Conservation (phyloP, 331 rosid species). For the Saraca asoca region DNA sequence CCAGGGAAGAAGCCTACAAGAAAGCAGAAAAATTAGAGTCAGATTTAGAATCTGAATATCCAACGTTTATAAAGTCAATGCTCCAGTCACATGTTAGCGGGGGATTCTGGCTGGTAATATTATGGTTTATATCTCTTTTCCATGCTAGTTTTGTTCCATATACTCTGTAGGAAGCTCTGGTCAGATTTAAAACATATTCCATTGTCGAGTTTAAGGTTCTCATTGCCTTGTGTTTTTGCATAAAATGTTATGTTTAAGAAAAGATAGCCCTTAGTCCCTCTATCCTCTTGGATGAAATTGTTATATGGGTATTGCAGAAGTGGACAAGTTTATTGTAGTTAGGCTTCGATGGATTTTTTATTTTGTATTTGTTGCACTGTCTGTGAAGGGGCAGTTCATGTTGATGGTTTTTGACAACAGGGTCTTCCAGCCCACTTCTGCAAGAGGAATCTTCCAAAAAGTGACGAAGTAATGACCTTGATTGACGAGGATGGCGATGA, state of each 20-base stretch:
- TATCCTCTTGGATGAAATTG: background rate
- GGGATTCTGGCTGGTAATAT: constrained; percentile 85
- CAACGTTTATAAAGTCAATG: constrained; percentile 66
- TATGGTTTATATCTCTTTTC: background rate
- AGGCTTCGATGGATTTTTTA: background rate
- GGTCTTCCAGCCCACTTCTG: constrained; percentile 69
- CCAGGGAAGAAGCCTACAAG: constrained; percentile 50
- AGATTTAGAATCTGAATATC: constrained; percentile 49
- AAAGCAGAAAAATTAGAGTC: constrained; percentile 57
- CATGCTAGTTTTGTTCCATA: background rate
- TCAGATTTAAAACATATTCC: no score
- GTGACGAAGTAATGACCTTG: constrained; percentile 48
- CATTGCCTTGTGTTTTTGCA: no score
- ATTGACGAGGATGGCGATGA: constrained; percentile 63
- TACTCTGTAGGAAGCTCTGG: background rate
- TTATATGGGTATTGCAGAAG: background rate
- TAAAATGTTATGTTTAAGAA: no score
- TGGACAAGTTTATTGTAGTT: background rate
- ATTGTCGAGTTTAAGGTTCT: no score
- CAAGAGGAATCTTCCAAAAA: constrained; percentile 51
- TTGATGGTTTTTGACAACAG: constrained; percentile 41
- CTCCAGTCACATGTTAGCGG: constrained; percentile 83
- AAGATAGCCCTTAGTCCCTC: background rate
- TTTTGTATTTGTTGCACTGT: background rate
- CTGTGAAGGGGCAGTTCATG: constrained; percentile 9